Conservation (phyloP, 108 stramenopile genomes). For the Aurantiochytrium sp. region DNA sequence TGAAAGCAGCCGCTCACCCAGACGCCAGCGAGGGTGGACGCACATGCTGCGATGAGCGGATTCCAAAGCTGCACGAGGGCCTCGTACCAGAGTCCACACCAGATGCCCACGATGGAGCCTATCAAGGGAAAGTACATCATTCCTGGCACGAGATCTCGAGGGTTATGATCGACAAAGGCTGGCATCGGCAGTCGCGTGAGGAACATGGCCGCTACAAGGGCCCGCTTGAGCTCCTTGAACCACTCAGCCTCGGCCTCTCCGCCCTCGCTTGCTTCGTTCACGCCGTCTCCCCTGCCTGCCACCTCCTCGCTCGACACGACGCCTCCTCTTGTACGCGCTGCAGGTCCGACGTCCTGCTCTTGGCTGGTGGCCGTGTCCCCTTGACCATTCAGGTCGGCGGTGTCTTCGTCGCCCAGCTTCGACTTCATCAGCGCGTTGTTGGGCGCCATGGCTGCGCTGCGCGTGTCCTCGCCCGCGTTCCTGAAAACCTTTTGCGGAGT, state of each 20-base stretch:
- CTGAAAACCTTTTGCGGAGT: no score
- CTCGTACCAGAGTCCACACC: constrained; percentile 35
- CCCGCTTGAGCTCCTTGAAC: not conserved
- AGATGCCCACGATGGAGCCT: constrained; percentile 49
- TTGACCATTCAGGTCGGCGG: not conserved
- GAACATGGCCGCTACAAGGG: constrained; percentile 36
- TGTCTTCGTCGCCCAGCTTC: not conserved
- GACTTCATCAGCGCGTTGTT: not conserved
- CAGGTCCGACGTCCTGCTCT: not conserved
- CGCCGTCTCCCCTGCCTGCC: not conserved
- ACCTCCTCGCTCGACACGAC: not conserved
- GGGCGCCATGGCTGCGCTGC: not conserved
- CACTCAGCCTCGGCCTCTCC: not conserved
- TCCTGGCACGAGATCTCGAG: constrained; percentile 48
- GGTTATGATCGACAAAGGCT: constrained; percentile 45
- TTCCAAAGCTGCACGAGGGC: not conserved
- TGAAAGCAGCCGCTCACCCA: constrained; percentile 66
- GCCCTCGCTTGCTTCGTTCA: not conserved
- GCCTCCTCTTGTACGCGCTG: not conserved
- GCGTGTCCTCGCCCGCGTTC: no score
- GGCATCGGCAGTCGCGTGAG: constrained; percentile 61
- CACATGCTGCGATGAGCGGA: constrained; percentile 35
- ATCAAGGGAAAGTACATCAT: constrained; percentile 63
- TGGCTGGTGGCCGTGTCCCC: not conserved
- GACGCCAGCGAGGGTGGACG: constrained; percentile 29